Evolutionary conservation across 2,329 filamentous ascomycete species (phyloP).

Genomic region (Coccinonectria pachysandricola): DNA sequence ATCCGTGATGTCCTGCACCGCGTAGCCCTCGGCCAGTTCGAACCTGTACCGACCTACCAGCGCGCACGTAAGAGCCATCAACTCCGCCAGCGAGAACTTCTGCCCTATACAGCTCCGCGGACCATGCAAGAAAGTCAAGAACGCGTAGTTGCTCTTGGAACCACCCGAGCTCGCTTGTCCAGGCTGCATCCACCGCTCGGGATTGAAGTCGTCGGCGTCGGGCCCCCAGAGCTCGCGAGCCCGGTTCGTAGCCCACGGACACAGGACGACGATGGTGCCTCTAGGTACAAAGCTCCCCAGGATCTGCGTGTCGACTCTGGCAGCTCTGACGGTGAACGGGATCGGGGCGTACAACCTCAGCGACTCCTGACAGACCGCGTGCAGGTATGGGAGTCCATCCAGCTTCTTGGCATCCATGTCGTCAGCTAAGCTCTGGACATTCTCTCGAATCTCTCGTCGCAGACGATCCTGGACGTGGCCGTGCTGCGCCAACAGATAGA

Average conservation of each 20-base stretch:
- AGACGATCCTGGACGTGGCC: constrained; percentile 28
- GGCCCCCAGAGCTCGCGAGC: constrained; percentile 25
- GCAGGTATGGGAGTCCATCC: constrained; percentile 29
- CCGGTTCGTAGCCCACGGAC: constrained; percentile 21
- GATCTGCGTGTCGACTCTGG: constrained; percentile 22
- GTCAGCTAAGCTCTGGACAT: constrained; percentile 23
- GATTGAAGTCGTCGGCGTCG: constrained; percentile 25
- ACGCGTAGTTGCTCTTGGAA: constrained; percentile 57
- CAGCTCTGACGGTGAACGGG: constrained; percentile 22
- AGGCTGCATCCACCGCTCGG: constrained; percentile 54
- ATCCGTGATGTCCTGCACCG: constrained; percentile 11
- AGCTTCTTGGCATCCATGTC: constrained; percentile 13
- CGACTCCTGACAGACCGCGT: constrained; percentile 33
- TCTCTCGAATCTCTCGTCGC: constrained; percentile 26
- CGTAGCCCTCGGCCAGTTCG: constrained; percentile 7
- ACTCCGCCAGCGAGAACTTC: constrained; percentile 61
- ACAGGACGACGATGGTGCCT: constrained; percentile 24
- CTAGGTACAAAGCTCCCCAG: constrained; percentile 25
- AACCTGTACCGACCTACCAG: constrained; percentile 10
- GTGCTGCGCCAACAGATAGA: constrained; percentile 27
- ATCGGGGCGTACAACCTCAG: constrained; percentile 31
- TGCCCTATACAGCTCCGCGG: constrained; percentile 74
- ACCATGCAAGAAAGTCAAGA: constrained; percentile 73
- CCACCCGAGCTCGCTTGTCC: constrained; percentile 54
- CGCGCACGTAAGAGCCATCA: constrained; percentile 26